Base-by-base conservation (phyloP, 495 filamentous ascomycete genomes). In the Xylaria bambusicola region DNA sequence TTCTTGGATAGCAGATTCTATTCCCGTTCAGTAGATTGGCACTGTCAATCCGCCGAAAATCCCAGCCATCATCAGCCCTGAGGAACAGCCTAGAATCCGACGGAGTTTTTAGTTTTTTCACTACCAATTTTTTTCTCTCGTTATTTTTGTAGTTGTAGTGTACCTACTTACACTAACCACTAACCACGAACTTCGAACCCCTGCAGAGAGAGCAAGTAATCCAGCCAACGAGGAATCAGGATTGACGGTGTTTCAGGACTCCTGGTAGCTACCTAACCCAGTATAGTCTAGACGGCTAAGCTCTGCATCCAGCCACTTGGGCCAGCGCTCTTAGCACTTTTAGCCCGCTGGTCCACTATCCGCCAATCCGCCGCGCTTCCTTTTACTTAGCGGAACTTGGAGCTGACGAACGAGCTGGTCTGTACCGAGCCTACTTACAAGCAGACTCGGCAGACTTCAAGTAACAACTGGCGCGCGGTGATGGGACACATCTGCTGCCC, bases 221-320 rank as follows among this genome's bases (percentile, higher is more conserved):
- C 29, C 35, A 52, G 21, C 50, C 10, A 52, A 52, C 35, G 23
- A 52, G 29, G 20, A 52, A 36, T 38, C 31, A 2, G 33, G 13
- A 44, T 31, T 40, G n/a, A n/a, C 4, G 6, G 2, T 8, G 24
- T 47, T 38, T 38, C 36, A 38, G 36, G 36, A 13, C 36, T 38
- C 15, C 29, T 10, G 5, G 5, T 10, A 10, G 29, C 5, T 33
- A 33, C 29, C 29, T 33, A 10, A 33, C 29, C 29, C 29, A 33
- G 5, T 33, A 33, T 5, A 5, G 29, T 33, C 10, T 5, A 5
- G 5, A 33, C 13, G 36, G 36, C 36, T 9, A 33, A n/a, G 29
- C 18, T 27, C 41, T 53, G 35, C 50, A 53, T 41, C 50, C 50
- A 53, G 36, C 50, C 50, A 41, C 50, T 29, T 53, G 50, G 50